Evolutionary conservation across 106 monocot species (phyloP), one percentile per base, ranked within the genome.

Genomic region (Agapanthus africanus): DNA sequence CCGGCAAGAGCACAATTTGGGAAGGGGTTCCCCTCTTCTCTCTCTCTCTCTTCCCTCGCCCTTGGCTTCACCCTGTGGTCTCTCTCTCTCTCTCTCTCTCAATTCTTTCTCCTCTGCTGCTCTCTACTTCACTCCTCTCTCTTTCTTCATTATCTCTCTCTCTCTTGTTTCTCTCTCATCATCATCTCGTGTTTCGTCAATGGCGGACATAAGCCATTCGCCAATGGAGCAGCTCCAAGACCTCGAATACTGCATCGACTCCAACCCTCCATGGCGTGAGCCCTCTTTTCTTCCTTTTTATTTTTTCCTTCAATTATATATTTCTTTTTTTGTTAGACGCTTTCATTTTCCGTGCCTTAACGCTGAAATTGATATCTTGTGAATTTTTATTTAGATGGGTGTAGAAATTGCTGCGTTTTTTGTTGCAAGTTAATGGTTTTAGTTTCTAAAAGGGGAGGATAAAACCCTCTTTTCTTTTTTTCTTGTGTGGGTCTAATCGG

Each of bases 211-310:
- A 27, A 79, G 78, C 73, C 88, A 93, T 67, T 85, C 85, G 41
- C 88, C 93, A 11, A 93, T 93, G 88, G 93, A 93, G 72, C 88
- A 93, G 83, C 88, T 93, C 15, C 93, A 93, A 62, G 93, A 89
- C 77, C 85, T 93, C 30, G 93, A 93, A 69, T 93, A 93, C 76
- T 93, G 93, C 70, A 89, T 93, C 59, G 93, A 93, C 68, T 93
- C 93, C 68, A 93, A 93, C 40, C 93, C 88, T 41, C 86, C 93
- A 14, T 93, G 93, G 93, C 37, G 93, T 93, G 71, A 82, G 69
- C 19, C 63, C 65, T 78, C 59, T 54, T 38, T 66, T 41, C 26
- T 64, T 11, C 33, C 22, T 1, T 64, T 64, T 64, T 37, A 6
- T 2, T 30, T 10, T 11, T 57, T 57, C 31, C 31, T 57, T 57